Conservation (phyloP, 306 rosid species). For the Cajanus cajan region DNA sequence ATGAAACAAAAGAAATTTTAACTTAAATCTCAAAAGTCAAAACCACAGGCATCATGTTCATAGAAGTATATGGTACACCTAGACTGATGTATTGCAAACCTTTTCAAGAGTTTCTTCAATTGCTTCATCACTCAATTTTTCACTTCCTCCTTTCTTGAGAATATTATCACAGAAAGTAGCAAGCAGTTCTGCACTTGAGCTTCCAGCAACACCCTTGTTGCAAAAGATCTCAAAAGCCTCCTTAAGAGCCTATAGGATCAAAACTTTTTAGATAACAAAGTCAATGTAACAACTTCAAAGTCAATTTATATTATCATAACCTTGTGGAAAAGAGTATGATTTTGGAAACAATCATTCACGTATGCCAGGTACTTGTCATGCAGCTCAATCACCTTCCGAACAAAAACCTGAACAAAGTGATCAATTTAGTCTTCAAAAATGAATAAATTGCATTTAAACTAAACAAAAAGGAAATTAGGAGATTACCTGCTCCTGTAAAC, state of each 20-base stretch:
- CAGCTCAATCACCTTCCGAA: conserved; percentile 84
- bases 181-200: conserved; percentile 92
- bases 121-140: conserved; percentile 91
- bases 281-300: not conserved
- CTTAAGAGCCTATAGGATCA: conserved; percentile 68
- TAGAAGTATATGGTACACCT: conserved; percentile 11
- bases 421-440: conserved; percentile 24
- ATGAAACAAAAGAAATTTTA: not conserved
- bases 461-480: not conserved
- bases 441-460: not conserved
- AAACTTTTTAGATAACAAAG: conserved; percentile 19
- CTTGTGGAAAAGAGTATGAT: conserved; percentile 92
- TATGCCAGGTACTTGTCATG: conserved; percentile 88
- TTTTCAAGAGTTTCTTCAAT: conserved; percentile 94
- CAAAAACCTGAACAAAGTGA: conserved; percentile 69
- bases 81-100: conserved; percentile 43
- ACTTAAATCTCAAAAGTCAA: not conserved
- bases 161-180: conserved; percentile 95
- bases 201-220: conserved; percentile 84
- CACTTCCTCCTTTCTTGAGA: conserved; percentile 96
- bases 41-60: not conserved
- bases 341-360: conserved; percentile 79
- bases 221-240: conserved; percentile 95
- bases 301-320: conserved; percentile 45
- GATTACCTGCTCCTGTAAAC: conserved; percentile 78